Base-by-base conservation (phyloP, 257 asterid species). In the Leptodermis oblonga region DNA sequence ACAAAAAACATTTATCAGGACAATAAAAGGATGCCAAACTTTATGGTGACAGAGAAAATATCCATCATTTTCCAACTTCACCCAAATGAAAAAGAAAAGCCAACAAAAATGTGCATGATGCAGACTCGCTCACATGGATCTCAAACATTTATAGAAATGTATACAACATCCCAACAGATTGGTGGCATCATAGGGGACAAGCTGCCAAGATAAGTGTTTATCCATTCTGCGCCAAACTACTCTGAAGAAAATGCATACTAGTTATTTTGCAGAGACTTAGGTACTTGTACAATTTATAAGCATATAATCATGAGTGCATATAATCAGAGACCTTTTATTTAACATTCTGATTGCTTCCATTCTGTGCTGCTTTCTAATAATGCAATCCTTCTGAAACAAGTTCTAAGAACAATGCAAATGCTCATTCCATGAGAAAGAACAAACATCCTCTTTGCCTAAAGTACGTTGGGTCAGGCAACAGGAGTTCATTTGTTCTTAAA, bases 301-400 rank as follows among this genome's bases (percentile, higher is more conserved):
- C 42, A 51, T n/a, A n/a, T n/a, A n/a, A n/a, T n/a, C n/a, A n/a
- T n/a, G n/a, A n/a, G n/a, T 7, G 15, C 34, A n/a, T 30, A 4
- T 13, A 49, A 62, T 37, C 25, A 10, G 51, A 18, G 26, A 5
- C 8, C 34, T 37, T 41, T 69, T 52, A 55, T 42, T 30, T 26
- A 55, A 55, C n/a, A 70, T 56, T 39, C 42, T 51, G 26, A 12
- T 28, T 70, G 42, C 9, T 54, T n/a, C 34, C 64, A 36, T n/a
- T 14, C 39, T 26, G 41, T 61, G 39, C 26, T 61, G 10, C 56
- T 7, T 4, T 22, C 13, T n/a, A 68, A 36, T 11, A 28, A 54
- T 25, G 53, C 31, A 55, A 54, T 54, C 22, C n/a, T 42, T 6
- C 54, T 25, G 37, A 30, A 37, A 41, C 54, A 28, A 59, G 45